Evolutionary conservation across 805 yeast genomes (phyloP).

Genomic region (Saccharomycopsis malanga): DNA sequence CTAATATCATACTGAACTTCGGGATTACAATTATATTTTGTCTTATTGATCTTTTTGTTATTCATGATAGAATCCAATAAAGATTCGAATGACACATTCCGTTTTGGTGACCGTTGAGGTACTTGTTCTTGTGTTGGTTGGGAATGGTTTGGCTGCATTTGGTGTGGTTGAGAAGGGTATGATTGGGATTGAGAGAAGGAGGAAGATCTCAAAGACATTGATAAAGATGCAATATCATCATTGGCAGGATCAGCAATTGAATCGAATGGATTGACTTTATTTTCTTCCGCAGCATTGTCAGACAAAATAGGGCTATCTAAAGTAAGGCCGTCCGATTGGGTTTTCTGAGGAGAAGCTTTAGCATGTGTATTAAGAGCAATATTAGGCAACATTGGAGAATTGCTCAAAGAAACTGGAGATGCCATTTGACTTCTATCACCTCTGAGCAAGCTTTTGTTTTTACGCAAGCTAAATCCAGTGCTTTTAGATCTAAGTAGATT

Average conservation of each 20-base stretch:
- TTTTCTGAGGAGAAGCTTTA: background rate
- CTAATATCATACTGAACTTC: slow-evolving; percentile 5
- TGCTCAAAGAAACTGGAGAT: background rate
- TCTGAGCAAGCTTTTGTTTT: slow-evolving; percentile 1
- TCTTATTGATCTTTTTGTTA: slow-evolving; percentile 14
- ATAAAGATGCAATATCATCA: background rate
- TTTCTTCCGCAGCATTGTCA: background rate
- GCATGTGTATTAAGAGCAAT: background rate
- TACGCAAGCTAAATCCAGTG: slow-evolving; percentile 5
- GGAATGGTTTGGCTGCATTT: background rate
- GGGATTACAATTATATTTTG: slow-evolving; percentile 9
- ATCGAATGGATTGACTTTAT: background rate
- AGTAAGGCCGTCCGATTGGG: background rate
- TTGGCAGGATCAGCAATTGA: background rate
- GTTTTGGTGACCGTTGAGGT: background rate
- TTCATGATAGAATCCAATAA: slow-evolving; percentile 12
- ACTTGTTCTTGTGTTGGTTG: background rate
- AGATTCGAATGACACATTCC: slow-evolving; percentile 6
- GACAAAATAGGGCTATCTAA: background rate
- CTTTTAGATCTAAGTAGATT: slow-evolving; percentile 10
- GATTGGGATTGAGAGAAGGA: background rate
- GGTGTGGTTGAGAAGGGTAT: background rate
- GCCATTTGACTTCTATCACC: background rate
- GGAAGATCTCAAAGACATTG: background rate
- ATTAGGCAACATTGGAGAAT: slow-evolving; percentile 7